A percentile compares a stretch with the other conserved stretches of the same genome.
Conservation (phyloP, 2,329 filamentous ascomycete genomes). For the Cladorrhinum sp. region DNA sequence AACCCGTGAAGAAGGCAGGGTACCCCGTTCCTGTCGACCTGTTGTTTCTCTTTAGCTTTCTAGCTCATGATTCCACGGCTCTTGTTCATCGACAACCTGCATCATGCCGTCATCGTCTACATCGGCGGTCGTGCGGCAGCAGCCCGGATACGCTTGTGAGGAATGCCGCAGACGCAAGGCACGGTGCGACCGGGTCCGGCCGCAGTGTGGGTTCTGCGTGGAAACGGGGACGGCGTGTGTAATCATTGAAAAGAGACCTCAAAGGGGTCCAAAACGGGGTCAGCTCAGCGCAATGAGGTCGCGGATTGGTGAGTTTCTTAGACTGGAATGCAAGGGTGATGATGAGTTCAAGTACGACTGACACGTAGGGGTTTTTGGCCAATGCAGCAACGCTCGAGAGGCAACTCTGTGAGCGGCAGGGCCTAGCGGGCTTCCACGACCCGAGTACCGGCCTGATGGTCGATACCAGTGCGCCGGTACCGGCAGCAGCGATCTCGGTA, state of each 20-base stretch:
- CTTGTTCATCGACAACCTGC: background rate
- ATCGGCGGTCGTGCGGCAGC: conserved; percentile 1
- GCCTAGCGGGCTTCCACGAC: background rate
- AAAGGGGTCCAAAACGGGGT: conserved; percentile 3
- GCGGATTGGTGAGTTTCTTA: background rate
- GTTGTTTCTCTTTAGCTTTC: background rate
- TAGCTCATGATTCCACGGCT: background rate
- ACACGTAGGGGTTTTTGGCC: background rate
- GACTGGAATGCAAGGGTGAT: background rate
- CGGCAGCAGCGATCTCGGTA: background rate
- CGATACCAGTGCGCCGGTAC: background rate
- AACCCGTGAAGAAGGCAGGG: background rate
- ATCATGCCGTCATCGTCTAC: background rate
- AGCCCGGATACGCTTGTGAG: conserved; percentile 7
- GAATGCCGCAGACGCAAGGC: conserved; percentile 9
- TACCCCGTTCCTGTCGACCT: background rate
- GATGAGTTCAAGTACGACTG: background rate
- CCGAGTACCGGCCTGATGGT: background rate
- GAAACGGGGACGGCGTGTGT: conserved; percentile 1
- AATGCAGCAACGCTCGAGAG: background rate
- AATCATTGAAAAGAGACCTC: conserved; percentile 3
- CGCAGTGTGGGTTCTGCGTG: conserved; percentile 3
- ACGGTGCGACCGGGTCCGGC: conserved; percentile 6
- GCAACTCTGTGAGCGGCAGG: no score
- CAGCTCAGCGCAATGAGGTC: conserved; percentile 6